Conservation (phyloP, 768 basidiomycete species). For the Mrakia blollopis region DNA sequence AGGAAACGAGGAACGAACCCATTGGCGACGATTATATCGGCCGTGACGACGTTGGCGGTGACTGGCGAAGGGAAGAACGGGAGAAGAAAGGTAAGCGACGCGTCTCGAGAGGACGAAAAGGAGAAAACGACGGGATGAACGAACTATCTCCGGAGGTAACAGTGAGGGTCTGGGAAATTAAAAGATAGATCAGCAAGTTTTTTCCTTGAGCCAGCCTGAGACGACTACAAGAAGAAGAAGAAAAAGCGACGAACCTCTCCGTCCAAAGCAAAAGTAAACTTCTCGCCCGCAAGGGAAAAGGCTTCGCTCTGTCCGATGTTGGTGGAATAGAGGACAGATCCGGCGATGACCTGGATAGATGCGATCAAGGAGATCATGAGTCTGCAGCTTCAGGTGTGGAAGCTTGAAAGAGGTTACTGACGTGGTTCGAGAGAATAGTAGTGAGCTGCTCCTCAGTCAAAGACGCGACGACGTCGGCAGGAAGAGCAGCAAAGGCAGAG, state of each 20-base stretch:
- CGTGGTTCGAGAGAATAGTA: conserved; percentile 58
- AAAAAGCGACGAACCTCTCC: not conserved
- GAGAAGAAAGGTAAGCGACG: not conserved
- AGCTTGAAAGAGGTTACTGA: conserved; percentile 42
- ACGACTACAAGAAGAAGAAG: conserved; percentile 49
- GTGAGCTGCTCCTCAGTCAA: conserved; percentile 52
- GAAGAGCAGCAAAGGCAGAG: not conserved
- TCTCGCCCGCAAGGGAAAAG: conserved; percentile 58
- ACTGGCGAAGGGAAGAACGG: not conserved
- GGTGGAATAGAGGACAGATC: conserved; percentile 61
- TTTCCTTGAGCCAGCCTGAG: too few relatives aligned
- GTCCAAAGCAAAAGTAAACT: conserved; percentile 54
- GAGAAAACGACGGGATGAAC: conserved; percentile 25
- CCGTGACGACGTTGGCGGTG: conserved; percentile 53
- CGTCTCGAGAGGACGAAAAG: not conserved
- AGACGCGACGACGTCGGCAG: conserved; percentile 37
- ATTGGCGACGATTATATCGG: conserved; percentile 60
- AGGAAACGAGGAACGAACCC: conserved; percentile 38
- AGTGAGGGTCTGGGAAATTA: conserved; percentile 26
- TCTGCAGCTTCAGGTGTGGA: not conserved
- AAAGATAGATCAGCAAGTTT: conserved; percentile 40
- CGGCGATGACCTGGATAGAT: conserved; percentile 57
- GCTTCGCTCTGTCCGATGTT: conserved; percentile 47
- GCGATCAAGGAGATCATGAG: not conserved
- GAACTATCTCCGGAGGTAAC: conserved; percentile 51